Percentiles rank a stretch among this genome's conserved stretches.
Conservation (phyloP, 768 basidiomycete genomes). For the Xerocomellus amylosporus region DNA sequence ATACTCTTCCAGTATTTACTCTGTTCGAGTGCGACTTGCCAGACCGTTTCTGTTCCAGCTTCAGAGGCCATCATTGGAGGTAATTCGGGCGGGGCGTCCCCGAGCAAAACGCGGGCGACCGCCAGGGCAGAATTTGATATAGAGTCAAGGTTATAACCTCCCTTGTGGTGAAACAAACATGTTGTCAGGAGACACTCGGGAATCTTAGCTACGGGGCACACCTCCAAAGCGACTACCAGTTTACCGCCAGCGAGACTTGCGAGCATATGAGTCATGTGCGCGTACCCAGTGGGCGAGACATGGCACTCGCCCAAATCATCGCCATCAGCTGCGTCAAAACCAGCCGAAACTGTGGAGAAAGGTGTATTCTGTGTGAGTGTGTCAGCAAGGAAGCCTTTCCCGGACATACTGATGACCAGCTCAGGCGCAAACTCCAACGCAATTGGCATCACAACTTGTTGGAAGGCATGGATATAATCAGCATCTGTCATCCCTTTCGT, state of each 20-base stretch:
- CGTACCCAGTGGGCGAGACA: constrained; percentile 90
- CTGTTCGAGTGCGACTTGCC: constrained; percentile 83
- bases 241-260: constrained; percentile 83
- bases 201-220: constrained; percentile 31
- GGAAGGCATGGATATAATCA: constrained; percentile 96
- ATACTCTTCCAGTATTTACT: constrained; percentile 90
- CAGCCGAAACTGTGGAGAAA: constrained; percentile 76
- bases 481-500: constrained; percentile 85
- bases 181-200: not conserved
- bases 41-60: constrained; percentile 84
- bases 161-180: constrained; percentile 45
- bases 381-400: not conserved
- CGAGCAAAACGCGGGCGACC: constrained; percentile 84
- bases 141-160: constrained; percentile 91
- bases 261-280: constrained; percentile 99
- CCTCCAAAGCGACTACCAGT: constrained; percentile 92
- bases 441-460: constrained; percentile 94
- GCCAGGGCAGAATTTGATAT: constrained; percentile 86
- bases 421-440: constrained; percentile 96
- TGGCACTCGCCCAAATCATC: constrained; percentile 90
- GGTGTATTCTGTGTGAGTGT: not conserved
- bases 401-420: constrained; percentile 82
- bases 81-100: constrained; percentile 78
- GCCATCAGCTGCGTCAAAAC: constrained; percentile 94
- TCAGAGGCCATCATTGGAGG: constrained; percentile 73